Percentiles rank a stretch among this genome's conserved stretches.
Conservation (phyloP, 768 basidiomycete genomes). For the Pulveroboletus ravenelii region DNA sequence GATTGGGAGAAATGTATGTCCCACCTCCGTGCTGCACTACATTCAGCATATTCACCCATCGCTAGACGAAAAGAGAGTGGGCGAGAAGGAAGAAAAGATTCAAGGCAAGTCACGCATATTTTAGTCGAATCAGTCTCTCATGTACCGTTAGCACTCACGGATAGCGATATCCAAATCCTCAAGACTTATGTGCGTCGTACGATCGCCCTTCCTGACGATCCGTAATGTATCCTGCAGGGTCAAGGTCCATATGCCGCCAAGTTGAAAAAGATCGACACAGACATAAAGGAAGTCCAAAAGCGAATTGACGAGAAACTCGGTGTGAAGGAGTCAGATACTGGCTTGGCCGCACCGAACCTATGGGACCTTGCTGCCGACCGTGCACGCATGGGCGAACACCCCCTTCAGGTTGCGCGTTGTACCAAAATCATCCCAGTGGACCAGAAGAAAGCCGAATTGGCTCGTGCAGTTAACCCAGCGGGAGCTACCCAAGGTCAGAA, state of each 20-base stretch:
- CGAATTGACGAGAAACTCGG: slow-evolving; percentile 98
- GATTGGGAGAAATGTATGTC: slow-evolving; percentile 97
- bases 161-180: slow-evolving; percentile 97
- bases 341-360: slow-evolving; percentile 91
- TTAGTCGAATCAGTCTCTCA: slow-evolving; percentile 5
- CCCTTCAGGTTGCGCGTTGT: slow-evolving; percentile 94
- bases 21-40: not conserved
- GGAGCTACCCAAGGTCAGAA: slow-evolving; percentile 84
- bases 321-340: slow-evolving; percentile 98
- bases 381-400: slow-evolving; percentile 88
- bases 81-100: slow-evolving; percentile 92
- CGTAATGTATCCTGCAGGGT: slow-evolving; percentile 50
- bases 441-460: slow-evolving; percentile 67
- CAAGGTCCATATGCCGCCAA: slow-evolving; percentile 95
- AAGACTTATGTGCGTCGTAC: slow-evolving; percentile 82
- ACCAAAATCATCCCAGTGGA: slow-evolving; percentile 95
- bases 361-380: slow-evolving; percentile 96
- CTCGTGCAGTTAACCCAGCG: slow-evolving; percentile 70
- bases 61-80: slow-evolving; percentile 78
- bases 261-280: slow-evolving; percentile 83
- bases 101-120: slow-evolving; percentile 48
- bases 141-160: slow-evolving; percentile 71
- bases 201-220: not conserved
- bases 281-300: slow-evolving; percentile 95
- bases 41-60: slow-evolving; percentile 6